Evolutionary conservation across 164 flowering plant genomes (phyloP), one percentile per base, ranked within the genome.

Genomic region (Vitis rupestris): DNA sequence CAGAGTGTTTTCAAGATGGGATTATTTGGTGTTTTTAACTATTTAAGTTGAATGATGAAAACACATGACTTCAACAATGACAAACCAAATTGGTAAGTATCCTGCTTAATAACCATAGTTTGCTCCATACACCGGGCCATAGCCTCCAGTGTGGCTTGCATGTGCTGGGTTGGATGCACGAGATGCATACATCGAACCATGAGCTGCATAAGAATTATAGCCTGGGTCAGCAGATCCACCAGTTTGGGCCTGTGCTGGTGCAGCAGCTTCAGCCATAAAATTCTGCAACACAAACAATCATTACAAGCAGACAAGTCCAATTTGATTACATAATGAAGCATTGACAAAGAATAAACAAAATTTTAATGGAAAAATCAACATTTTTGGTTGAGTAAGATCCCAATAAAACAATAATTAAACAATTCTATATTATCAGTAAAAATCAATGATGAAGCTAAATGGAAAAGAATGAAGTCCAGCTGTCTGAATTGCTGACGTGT

Each of bases 221-320:
- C 80, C 82, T 77, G 80, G 88, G 52, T 82, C 87, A 17, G 75
- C 58, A 2, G 82, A 4, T 4, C 75, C 79, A 72, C 70, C 79
- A 0, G 74, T 27, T 61, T 79, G 86, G 15, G 78, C 17, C 75
- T 71, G 82, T 52, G 79, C 65, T 59, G 78, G 50, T 5, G 76
- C 44, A 37, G 80, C 85, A 57, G 87, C 89, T 59, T 83, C 89
- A 16, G 87, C 87, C 86, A 86, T 83, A 74, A 80, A 86, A 77
- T 86, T 83, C 89, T 85, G 82, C 82, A 66, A 54, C 15, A 71
- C 30, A 68, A 13, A 23, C 10, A 14, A 54, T 50, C 47, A 17
- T 29, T 37, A 60, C 13, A 10, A 30, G 7, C 7, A 37, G 44
- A 37, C 7, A 37, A 0, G 44, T 37, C 44, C 44, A 37, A 37